A percentile compares a stretch with the other conserved stretches of the same genome.
phyloP scores from a whole-genome alignment of 345 rosid genomes.

The Sisymbrium altissimum region DNA sequence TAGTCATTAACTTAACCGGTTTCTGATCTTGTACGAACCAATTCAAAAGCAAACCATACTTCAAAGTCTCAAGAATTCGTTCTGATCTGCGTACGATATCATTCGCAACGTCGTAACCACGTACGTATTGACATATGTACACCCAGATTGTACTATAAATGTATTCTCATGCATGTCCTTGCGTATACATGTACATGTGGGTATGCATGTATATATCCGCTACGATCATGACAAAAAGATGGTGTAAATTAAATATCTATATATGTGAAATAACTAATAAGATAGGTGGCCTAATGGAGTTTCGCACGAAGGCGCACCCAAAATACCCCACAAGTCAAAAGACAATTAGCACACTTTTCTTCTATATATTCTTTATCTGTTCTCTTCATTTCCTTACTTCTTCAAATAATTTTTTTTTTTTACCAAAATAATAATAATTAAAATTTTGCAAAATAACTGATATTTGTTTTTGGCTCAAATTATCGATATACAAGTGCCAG shows the following conservation, averaged over 20 bases:
- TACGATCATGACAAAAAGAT: constrained; percentile 12
- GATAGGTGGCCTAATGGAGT: constrained; percentile 20
- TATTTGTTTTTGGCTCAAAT: constrained; percentile 1
- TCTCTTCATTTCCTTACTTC: not conserved
- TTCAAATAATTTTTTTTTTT: not conserved
- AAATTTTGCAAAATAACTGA: not conserved
- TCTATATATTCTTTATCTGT: not conserved
- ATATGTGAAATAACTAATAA: constrained; percentile 4
- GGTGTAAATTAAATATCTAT: constrained; percentile 3
- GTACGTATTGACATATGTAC: not conserved
- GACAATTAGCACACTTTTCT: constrained; percentile 24
- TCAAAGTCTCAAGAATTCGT: not conserved
- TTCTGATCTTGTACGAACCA: not conserved
- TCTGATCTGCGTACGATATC: not conserved
- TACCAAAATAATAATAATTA: not conserved
- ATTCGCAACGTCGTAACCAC: not conserved
- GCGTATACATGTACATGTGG: constrained; percentile 11
- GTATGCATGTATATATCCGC: constrained; percentile 8
- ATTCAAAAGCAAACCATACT: not conserved
- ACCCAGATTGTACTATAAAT: not conserved
- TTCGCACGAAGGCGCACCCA: constrained; percentile 40
- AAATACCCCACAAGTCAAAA: constrained; percentile 38
- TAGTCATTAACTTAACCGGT: not conserved
- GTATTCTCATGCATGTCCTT: not conserved
- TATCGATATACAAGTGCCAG: not conserved